Evolutionary conservation across 306 rosid species (phyloP).

Genomic region (Vicia faba): DNA sequence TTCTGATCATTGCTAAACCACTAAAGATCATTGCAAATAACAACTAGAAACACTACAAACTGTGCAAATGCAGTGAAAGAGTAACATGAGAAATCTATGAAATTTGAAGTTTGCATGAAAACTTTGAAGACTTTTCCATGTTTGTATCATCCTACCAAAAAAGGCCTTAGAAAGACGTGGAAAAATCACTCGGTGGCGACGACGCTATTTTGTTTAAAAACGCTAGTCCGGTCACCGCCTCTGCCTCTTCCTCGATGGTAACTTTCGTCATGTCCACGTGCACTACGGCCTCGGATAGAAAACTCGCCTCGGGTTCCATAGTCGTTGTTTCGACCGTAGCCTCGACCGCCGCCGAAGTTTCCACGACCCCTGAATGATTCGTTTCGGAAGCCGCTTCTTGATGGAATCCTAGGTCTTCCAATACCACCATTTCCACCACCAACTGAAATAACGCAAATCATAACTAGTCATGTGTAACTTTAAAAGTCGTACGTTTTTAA

Average conservation of each 20-base stretch:
- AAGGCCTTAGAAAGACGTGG: slow-evolving; percentile 28
- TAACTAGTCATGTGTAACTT: too few species aligned
- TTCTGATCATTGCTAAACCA: slow-evolving; percentile 34
- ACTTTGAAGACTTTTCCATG: slow-evolving; percentile 36
- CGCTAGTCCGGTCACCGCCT: slow-evolving; percentile 55
- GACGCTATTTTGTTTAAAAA: slow-evolving; percentile 40
- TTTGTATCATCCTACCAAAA: slow-evolving; percentile 35
- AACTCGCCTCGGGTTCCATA: slow-evolving; percentile 56
- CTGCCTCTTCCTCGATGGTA: slow-evolving; percentile 63
- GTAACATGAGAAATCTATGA: slow-evolving; percentile 28
- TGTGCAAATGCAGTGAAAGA: slow-evolving; percentile 45
- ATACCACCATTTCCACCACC: slow-evolving; percentile 42
- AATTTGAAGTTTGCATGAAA: slow-evolving; percentile 35
- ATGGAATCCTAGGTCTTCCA: slow-evolving; percentile 55
- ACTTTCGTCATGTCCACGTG: slow-evolving; percentile 44
- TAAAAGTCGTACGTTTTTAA: too few species aligned
- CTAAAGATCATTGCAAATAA: slow-evolving; percentile 43
- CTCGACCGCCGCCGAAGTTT: slow-evolving; percentile 48
- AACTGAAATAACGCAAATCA: slow-evolving; percentile 44
- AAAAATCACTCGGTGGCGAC: slow-evolving; percentile 21
- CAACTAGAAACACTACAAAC: slow-evolving; percentile 50
- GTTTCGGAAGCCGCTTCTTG: slow-evolving; percentile 56
- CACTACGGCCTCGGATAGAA: slow-evolving; percentile 52
- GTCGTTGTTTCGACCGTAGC: slow-evolving; percentile 57
- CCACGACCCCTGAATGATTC: slow-evolving; percentile 68